A percentile compares a stretch with the other conserved stretches of the same genome.
phyloP scores from a whole-genome alignment of 2,329 filamentous ascomycete genomes.

The Dryadomyces quercus-mongolicae region DNA sequence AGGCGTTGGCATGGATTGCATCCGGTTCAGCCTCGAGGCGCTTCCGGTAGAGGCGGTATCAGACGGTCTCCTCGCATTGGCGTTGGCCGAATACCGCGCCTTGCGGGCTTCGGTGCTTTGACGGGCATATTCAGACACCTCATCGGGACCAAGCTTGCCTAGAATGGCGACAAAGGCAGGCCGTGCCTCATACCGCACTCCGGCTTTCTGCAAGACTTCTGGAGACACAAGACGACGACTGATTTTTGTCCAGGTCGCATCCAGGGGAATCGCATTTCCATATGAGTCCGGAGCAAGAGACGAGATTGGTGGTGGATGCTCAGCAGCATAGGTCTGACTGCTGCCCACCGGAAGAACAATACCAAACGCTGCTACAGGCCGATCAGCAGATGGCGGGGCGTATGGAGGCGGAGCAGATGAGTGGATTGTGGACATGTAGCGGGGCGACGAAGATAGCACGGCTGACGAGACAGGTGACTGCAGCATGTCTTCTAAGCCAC shows the following conservation, averaged over 20 bases:
- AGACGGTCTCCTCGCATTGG: too few relatives aligned
- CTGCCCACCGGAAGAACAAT: constrained; percentile 10
- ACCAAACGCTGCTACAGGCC: constrained; percentile 7
- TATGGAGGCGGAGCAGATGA: constrained; percentile 10
- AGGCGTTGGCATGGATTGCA: constrained; percentile 6
- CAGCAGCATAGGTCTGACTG: constrained; percentile 5
- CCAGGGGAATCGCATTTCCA: constrained; percentile 41
- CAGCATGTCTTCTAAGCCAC: background rate
- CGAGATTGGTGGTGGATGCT: constrained; percentile 10
- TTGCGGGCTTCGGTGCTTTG: constrained; percentile 33
- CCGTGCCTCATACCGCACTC: constrained; percentile 47
- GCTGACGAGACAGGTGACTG: background rate
- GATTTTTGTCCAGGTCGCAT: constrained; percentile 50
- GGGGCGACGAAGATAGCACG: constrained; percentile 23
- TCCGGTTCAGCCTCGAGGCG: background rate
- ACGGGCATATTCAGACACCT: constrained; percentile 39
- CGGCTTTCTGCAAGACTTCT: constrained; percentile 41
- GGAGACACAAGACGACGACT: constrained; percentile 42
- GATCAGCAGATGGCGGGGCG: background rate
- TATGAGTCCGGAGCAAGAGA: constrained; percentile 37
- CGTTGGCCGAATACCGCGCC: constrained; percentile 6
- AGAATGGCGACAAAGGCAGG: constrained; percentile 49
- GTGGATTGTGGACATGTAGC: constrained; percentile 24
- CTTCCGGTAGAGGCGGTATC: background rate
- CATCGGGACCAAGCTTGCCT: constrained; percentile 36